These are phyloP conservation scores for Epichloe glyceriae DNA, from an alignment of 2,329 filamentous ascomycete species.

Conservation along the genomic window DNA sequence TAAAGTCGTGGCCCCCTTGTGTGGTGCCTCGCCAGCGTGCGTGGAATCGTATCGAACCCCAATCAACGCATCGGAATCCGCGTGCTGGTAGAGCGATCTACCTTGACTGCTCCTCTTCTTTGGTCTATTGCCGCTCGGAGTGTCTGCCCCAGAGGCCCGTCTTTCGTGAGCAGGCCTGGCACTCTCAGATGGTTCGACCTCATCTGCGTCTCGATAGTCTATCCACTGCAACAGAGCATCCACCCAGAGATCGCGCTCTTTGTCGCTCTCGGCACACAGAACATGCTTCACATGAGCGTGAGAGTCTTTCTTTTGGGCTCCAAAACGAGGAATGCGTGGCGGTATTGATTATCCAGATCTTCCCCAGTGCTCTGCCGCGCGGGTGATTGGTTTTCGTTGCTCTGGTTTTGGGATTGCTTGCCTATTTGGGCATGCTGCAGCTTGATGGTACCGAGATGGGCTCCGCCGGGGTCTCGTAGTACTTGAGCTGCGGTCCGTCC, in stretches of 20 bases:
- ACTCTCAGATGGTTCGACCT: constrained; percentile 22
- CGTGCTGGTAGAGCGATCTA: constrained; percentile 22
- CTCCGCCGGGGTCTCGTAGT: constrained; percentile 87
- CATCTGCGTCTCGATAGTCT: constrained; percentile 53
- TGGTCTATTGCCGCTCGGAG: constrained; percentile 10
- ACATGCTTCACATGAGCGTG: constrained; percentile 82
- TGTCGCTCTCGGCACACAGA: constrained; percentile 86
- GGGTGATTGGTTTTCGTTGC: constrained; percentile 41
- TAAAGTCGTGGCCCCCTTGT: constrained; percentile 24
- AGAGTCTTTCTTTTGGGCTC: constrained; percentile 96
- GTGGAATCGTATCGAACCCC: constrained; percentile 46
- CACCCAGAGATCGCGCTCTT: constrained; percentile 88
- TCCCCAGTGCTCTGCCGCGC: constrained; percentile 44
- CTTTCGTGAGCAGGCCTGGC: constrained; percentile 26
- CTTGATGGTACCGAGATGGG: constrained; percentile 88
- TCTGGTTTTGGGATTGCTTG: constrained; percentile 56
- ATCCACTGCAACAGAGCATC: constrained; percentile 82
- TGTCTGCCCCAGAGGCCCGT: constrained; percentile 22
- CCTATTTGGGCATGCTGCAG: constrained; percentile 84
- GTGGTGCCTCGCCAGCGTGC: constrained; percentile 38
- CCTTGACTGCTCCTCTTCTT: constrained; percentile 20
- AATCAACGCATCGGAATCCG: constrained; percentile 35
- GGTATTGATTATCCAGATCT: constrained; percentile 83
- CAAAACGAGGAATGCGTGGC: constrained; percentile 87
- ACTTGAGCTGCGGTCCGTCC: constrained; percentile 54